Conservation (phyloP, 345 rosid species). For the Melaleuca quinquenervia region DNA sequence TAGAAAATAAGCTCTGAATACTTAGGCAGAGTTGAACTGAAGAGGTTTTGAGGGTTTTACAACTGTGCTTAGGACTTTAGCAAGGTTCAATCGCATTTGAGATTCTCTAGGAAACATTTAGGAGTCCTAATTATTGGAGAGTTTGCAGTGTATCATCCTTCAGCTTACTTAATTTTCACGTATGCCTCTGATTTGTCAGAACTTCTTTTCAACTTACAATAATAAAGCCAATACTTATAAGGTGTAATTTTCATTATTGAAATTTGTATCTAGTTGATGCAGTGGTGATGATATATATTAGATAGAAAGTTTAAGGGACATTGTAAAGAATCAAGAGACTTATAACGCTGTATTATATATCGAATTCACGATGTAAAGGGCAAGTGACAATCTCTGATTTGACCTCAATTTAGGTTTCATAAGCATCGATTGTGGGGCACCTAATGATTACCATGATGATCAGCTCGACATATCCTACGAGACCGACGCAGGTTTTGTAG, state of each 20-base stretch:
- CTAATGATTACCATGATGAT: background rate
- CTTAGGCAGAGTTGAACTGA: background rate
- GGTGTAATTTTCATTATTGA: background rate
- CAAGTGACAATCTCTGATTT: background rate
- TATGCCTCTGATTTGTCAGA: background rate
- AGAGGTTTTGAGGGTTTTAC: background rate
- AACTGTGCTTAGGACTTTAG: background rate
- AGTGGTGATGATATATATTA: background rate
- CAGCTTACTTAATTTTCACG: background rate
- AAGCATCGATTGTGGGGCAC: constrained; percentile 15
- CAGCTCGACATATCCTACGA: background rate
- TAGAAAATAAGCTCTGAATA: background rate
- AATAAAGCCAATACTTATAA: background rate
- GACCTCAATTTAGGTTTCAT: background rate
- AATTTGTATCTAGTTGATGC: background rate
- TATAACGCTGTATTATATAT: background rate
- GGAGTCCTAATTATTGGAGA: fast-evolving
- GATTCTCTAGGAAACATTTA: background rate
- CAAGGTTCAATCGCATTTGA: background rate
- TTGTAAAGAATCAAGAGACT: background rate
- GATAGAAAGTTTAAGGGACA: background rate
- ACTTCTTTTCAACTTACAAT: background rate
- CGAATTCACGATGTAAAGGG: background rate
- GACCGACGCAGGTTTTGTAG: constrained; percentile 1
- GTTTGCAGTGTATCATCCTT: fast-evolving